Conservation (phyloP, 495 filamentous ascomycete species). For the Penicillium riverlandense region DNA sequence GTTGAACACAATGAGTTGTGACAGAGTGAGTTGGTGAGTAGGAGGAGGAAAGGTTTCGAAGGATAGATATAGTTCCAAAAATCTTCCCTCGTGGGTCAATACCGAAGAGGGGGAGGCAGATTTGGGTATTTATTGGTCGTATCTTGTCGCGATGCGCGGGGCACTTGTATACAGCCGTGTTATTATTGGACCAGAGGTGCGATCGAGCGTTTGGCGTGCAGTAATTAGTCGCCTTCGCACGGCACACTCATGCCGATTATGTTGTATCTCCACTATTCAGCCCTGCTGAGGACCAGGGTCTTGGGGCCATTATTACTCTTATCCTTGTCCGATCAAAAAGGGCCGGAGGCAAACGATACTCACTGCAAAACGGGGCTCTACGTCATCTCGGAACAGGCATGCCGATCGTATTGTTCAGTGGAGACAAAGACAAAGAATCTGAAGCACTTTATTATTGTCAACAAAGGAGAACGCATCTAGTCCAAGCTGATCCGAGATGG, state of each 20-base stretch:
- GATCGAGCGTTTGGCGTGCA: background rate
- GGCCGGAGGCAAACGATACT: too few relatives aligned
- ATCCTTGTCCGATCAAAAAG: too few relatives aligned
- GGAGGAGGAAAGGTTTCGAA: too few relatives aligned
- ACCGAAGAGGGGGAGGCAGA: background rate
- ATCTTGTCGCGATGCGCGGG: conserved; percentile 11
- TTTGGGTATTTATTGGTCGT: conserved; percentile 6
- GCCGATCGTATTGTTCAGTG: conserved; percentile 8
- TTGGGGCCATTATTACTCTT: too few relatives aligned
- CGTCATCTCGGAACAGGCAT: conserved; percentile 18
- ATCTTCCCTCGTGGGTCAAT: too few relatives aligned
- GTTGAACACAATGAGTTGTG: background rate
- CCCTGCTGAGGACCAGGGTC: background rate
- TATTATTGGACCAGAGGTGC: conserved; percentile 6
- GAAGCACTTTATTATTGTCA: too few relatives aligned
- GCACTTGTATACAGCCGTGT: background rate
- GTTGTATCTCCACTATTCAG: background rate
- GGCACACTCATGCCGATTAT: background rate
- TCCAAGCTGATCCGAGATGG: too few relatives aligned
- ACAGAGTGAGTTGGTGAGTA: too few relatives aligned
- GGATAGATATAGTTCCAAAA: too few relatives aligned
- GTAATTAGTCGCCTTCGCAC: background rate
- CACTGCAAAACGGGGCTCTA: background rate
- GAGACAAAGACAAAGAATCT: too few relatives aligned
- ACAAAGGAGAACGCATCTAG: too few relatives aligned